phyloP scores from a whole-genome alignment of 176 grass and related monocot genomes.

The Rhynchospora breviuscula region DNA sequence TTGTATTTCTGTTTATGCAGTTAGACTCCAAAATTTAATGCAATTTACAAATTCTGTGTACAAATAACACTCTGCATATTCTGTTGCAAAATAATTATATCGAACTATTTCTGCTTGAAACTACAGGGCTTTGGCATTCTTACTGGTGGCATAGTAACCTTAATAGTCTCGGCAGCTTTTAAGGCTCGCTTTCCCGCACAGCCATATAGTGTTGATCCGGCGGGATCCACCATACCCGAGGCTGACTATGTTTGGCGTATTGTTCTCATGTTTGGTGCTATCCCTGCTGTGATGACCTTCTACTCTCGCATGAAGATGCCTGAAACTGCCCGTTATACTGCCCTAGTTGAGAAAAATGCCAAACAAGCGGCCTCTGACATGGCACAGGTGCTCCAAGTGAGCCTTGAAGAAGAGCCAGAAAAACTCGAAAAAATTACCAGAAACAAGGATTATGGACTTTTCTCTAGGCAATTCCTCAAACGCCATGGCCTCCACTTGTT shows the following conservation, averaged over 20 bases:
- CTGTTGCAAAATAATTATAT: too few species aligned
- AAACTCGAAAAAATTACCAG: background rate
- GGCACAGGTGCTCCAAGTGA: constrained; percentile 29
- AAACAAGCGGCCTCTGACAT: constrained; percentile 31
- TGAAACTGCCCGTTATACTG: constrained; percentile 36
- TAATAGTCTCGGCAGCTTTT: constrained; percentile 28
- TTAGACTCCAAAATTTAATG: too few species aligned
- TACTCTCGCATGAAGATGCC: constrained; percentile 42
- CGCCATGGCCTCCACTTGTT: constrained; percentile 23
- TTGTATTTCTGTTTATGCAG: too few species aligned
- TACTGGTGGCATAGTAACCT: background rate
- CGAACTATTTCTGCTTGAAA: background rate
- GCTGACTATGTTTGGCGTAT: constrained; percentile 25
- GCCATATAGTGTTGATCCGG: constrained; percentile 1
- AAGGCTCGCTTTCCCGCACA: constrained; percentile 10
- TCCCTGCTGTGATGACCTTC: constrained; percentile 27
- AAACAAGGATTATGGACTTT: constrained; percentile 4
- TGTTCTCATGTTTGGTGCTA: constrained; percentile 28
- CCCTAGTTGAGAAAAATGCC: constrained; percentile 24
- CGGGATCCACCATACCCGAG: constrained; percentile 19
- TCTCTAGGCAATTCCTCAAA: constrained; percentile 13
- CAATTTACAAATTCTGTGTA: too few species aligned
- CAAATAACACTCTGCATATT: too few species aligned
- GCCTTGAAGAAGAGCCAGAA: constrained; percentile 14
- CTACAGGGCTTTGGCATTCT: constrained; percentile 30